phyloP scores from a whole-genome alignment of 148 eudicot genomes.

The Limonium bicolor region DNA sequence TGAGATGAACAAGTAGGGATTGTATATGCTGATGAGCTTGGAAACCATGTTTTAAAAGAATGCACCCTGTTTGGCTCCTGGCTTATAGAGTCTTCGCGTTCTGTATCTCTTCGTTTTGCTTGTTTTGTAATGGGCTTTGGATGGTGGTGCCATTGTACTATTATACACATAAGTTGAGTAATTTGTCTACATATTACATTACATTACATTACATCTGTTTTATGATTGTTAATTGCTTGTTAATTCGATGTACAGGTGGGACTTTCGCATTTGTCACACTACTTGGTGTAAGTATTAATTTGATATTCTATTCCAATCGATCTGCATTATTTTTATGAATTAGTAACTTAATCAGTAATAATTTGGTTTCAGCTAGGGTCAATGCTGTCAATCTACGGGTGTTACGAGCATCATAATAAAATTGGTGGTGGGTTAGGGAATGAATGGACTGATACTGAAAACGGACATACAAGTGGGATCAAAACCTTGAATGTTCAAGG shows the following conservation, averaged over 20 bases:
- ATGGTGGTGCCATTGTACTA: slow-evolving; percentile 33
- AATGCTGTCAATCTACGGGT: slow-evolving; percentile 63
- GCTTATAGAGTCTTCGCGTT: slow-evolving; percentile 50
- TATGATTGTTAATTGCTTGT: too few relatives aligned
- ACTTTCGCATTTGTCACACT: slow-evolving; percentile 44
- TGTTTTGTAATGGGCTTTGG: slow-evolving; percentile 29
- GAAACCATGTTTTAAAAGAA: slow-evolving; percentile 47
- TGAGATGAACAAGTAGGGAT: slow-evolving; percentile 16
- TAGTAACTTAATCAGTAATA: too few relatives aligned
- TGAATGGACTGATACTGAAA: slow-evolving; percentile 32
- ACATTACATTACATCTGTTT: background rate
- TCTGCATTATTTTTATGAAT: too few relatives aligned
- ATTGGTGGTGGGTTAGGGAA: slow-evolving; percentile 20
- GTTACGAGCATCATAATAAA: slow-evolving; percentile 41
- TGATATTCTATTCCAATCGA: too few relatives aligned
- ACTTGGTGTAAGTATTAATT: slow-evolving; percentile 80
- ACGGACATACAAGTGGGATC: slow-evolving; percentile 17
- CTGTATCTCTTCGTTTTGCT: slow-evolving; percentile 35
- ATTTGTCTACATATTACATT: background rate
- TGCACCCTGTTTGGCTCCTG: slow-evolving; percentile 73
- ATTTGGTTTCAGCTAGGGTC: slow-evolving; percentile 51
- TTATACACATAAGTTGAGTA: slow-evolving; percentile 76
- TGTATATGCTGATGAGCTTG: slow-evolving; percentile 59
- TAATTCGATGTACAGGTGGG: slow-evolving; percentile 28
- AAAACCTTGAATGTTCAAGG: slow-evolving; percentile 8